phyloP scores from a whole-genome alignment of 106 monocot species.

The Acanthochlamys bracteata region DNA sequence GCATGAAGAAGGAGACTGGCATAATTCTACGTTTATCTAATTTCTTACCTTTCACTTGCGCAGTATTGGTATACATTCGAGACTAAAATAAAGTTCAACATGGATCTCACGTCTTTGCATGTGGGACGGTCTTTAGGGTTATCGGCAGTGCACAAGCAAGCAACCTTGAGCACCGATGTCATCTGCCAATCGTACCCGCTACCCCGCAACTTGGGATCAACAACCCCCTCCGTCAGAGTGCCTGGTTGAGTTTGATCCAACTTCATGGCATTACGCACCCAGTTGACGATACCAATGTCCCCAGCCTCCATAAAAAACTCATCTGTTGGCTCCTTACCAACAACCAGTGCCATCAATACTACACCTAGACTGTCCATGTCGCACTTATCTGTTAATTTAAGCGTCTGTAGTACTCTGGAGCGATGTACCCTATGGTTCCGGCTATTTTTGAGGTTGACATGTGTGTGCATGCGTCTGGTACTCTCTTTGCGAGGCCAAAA shows the following conservation, averaged over 20 bases:
- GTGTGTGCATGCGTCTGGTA: slow-evolving; percentile 54
- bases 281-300: slow-evolving; percentile 39
- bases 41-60: too few relatives aligned
- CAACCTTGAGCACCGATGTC: slow-evolving; percentile 49
- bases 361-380: slow-evolving; percentile 77
- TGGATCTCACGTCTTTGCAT: slow-evolving; percentile 47
- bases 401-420: slow-evolving; percentile 79
- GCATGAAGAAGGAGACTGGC: too few relatives aligned
- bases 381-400: slow-evolving; percentile 59
- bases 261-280: slow-evolving; percentile 38
- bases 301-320: slow-evolving; percentile 47
- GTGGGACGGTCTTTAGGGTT: slow-evolving; percentile 58
- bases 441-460: slow-evolving; percentile 53
- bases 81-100: slow-evolving; percentile 20
- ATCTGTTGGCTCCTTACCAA: slow-evolving; percentile 54
- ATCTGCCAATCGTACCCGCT: slow-evolving; percentile 40
- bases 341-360: slow-evolving; percentile 53
- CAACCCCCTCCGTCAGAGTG: slow-evolving; percentile 5
- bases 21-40: too few relatives aligned
- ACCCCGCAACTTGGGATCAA: slow-evolving; percentile 35
- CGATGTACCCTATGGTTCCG: slow-evolving; percentile 65
- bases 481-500: slow-evolving; percentile 63
- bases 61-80: too few relatives aligned
- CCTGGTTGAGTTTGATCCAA: not conserved
- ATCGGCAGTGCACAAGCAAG: slow-evolving; percentile 53